Evolutionary conservation across 2,329 filamentous ascomycete genomes (phyloP).

Genomic region (Aspergillus awamori): DNA sequence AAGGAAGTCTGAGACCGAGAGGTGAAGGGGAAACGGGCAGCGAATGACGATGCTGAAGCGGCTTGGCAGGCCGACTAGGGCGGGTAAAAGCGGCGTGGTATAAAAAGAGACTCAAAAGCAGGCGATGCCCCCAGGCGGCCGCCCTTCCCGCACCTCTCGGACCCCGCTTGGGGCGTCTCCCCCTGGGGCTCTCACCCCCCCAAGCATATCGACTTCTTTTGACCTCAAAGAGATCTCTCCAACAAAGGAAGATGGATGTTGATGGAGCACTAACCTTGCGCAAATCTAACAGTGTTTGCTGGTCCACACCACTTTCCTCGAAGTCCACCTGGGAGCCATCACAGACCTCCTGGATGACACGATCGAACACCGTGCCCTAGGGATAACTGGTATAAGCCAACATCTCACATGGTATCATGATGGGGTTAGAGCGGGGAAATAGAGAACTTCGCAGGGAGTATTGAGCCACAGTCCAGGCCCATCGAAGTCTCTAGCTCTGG

Average conservation of each 20-base stretch:
- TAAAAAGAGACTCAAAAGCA: constrained; percentile 47
- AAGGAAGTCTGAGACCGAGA: neutral
- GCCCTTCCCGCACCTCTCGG: constrained; percentile 39
- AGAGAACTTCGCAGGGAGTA: constrained; percentile 8
- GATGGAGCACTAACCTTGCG: constrained; percentile 68
- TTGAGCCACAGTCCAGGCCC: neutral
- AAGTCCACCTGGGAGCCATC: constrained; percentile 91
- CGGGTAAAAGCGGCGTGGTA: constrained; percentile 40
- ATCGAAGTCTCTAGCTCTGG: constrained; percentile 15
- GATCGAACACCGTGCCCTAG: constrained; percentile 78
- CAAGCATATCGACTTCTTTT: constrained; percentile 1
- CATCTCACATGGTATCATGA: constrained; percentile 12
- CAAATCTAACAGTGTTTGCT: constrained; percentile 82
- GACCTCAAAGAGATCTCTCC: constrained; percentile 16
- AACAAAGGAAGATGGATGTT: constrained; percentile 9
- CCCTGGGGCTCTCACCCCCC: neutral
- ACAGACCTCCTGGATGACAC: constrained; percentile 92
- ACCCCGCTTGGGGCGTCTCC: constrained; percentile 32
- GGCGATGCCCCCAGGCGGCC: constrained; percentile 42
- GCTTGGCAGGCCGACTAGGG: constrained; percentile 27
- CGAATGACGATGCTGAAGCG: constrained; percentile 19
- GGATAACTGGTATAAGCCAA: constrained; percentile 33
- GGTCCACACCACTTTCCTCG: constrained; percentile 91
- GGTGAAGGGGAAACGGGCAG: constrained; percentile 18
- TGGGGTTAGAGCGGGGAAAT: constrained; percentile 5